phyloP scores from a whole-genome alignment of 2,329 filamentous ascomycete species.

The Penicillium oxalicum region DNA sequence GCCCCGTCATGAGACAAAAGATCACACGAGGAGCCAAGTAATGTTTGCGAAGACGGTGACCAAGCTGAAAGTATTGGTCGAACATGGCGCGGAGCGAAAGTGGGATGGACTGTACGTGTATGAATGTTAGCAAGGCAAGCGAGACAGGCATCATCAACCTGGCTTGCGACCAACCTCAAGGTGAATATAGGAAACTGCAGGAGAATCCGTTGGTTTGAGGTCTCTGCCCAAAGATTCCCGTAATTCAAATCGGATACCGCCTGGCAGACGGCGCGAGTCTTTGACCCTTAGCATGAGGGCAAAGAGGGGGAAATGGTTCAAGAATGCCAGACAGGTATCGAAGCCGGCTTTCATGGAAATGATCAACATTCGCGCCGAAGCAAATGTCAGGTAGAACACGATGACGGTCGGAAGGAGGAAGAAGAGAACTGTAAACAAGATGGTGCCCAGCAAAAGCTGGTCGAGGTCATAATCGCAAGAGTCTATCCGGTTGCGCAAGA shows the following conservation, averaged over 20 bases:
- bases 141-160: background rate
- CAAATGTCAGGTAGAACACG: constrained; percentile 96
- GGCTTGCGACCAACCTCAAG: constrained; percentile 60
- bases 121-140: constrained; percentile 10
- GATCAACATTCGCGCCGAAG: constrained; percentile 87
- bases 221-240: constrained; percentile 58
- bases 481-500: constrained; percentile 93
- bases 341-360: constrained; percentile 87
- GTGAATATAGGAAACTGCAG: constrained; percentile 71
- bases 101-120: constrained; percentile 63
- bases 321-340: constrained; percentile 83
- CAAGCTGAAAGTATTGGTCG: constrained; percentile 93
- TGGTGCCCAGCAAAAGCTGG: constrained; percentile 91
- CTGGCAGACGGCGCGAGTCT: constrained; percentile 81
- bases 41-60: constrained; percentile 84
- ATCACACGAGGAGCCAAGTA: constrained; percentile 87
- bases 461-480: constrained; percentile 98
- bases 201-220: constrained; percentile 29
- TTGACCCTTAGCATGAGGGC: constrained; percentile 94
- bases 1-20: constrained; percentile 78
- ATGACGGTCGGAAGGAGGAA: constrained; percentile 91
- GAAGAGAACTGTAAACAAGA: constrained; percentile 90
- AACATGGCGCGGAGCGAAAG: constrained; percentile 92
- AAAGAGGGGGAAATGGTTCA: constrained; percentile 97
- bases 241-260: constrained; percentile 88